A percentile compares a stretch with the other conserved stretches of the same genome.
Conservation (phyloP, 345 rosid genomes). For the Erysimum cheiranthoides region DNA sequence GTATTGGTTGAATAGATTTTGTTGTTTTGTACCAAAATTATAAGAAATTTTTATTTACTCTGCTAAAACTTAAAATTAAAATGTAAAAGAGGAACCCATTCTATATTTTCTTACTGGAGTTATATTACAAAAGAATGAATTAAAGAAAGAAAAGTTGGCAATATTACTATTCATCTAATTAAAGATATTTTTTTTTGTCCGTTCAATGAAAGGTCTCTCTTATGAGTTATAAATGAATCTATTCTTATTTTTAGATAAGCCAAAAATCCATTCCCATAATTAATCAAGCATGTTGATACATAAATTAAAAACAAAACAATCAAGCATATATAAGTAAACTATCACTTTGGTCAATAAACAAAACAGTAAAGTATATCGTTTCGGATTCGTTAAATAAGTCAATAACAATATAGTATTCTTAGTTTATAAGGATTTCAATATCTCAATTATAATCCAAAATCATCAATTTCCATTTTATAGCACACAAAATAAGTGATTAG, state of each 20-base stretch:
- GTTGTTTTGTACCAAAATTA: not conserved
- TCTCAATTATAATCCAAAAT: conserved; percentile 2
- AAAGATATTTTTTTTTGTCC: not conserved
- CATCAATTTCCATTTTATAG: not conserved
- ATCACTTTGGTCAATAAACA: not conserved
- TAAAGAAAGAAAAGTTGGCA: no score
- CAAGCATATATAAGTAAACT: conserved; percentile 25
- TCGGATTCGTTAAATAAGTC: not conserved
- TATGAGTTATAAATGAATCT: not conserved
- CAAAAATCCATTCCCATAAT: not conserved
- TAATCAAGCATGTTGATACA: not conserved
- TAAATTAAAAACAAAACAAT: not conserved
- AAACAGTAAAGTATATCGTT: conserved; percentile 14
- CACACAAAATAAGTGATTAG: conserved; percentile 12
- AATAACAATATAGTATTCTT: not conserved
- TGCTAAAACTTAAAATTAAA: not conserved
- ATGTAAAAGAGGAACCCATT: not conserved
- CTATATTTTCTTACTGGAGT: not conserved
- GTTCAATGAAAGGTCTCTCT: not conserved
- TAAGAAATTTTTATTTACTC: not conserved
- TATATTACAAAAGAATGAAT: not conserved
- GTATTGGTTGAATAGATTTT: no score
- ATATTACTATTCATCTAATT: not conserved
- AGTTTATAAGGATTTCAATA: not conserved
- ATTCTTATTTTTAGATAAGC: conserved; percentile 13